These are phyloP conservation scores for Elaphomyces granulatus DNA, from an alignment of 495 filamentous ascomycete species.

Conservation along the genomic window DNA sequence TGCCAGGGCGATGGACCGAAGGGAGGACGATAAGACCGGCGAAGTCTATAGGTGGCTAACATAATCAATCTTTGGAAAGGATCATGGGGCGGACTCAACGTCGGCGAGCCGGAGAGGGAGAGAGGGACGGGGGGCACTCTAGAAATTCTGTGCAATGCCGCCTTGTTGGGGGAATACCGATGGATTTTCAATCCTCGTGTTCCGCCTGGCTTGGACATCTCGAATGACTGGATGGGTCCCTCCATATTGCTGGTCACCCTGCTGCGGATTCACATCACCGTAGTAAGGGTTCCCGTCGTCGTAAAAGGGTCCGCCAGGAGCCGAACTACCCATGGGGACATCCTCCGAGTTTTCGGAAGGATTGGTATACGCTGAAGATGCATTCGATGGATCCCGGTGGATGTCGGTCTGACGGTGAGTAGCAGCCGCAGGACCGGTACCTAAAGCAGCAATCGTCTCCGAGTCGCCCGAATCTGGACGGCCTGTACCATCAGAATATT, in stretches of 20 bases:
- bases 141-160: slow-evolving; percentile 98
- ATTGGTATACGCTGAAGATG: slow-evolving; percentile 81
- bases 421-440: slow-evolving; percentile 46
- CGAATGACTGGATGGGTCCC: slow-evolving; percentile 68
- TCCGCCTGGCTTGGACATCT: slow-evolving; percentile 81
- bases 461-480: slow-evolving; percentile 48
- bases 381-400: slow-evolving; percentile 85
- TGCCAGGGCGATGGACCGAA: too few species aligned
- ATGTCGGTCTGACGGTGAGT: slow-evolving; percentile 52
- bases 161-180: slow-evolving; percentile 73
- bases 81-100: too few species aligned
- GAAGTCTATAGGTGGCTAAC: too few species aligned
- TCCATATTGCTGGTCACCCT: slow-evolving; percentile 38
- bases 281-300: slow-evolving; percentile 40
- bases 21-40: too few species aligned
- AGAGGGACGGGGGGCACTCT: too few species aligned
- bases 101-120: too few species aligned
- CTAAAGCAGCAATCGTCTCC: slow-evolving; percentile 65
- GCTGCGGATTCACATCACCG: slow-evolving; percentile 37
- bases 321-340: slow-evolving; percentile 38
- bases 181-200: slow-evolving; percentile 87
- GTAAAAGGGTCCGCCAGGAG: slow-evolving; percentile 34
- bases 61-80: too few species aligned
- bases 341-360: slow-evolving; percentile 77
- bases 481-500: slow-evolving; percentile 50